These are phyloP conservation scores for Aspergillus niger DNA, from an alignment of 2,329 filamentous ascomycete genomes.

Conservation along the genomic window DNA sequence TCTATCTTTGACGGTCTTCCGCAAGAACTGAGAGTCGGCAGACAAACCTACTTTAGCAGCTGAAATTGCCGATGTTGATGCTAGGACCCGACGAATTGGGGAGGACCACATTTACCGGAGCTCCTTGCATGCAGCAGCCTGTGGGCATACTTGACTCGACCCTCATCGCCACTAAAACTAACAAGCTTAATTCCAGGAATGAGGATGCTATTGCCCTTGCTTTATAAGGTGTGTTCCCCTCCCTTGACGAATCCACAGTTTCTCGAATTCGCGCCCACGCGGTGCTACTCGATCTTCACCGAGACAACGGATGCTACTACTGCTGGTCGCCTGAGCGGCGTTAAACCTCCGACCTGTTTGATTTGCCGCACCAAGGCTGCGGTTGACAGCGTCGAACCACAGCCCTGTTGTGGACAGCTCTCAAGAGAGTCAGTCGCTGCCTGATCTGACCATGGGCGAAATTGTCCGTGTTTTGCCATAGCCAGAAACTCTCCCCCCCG, in stretches of 20 bases:
- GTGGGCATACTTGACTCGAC: slow-evolving; percentile 5
- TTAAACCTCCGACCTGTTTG: slow-evolving; percentile 4
- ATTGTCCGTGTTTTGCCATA: neutral
- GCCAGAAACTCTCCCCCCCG: too few relatives aligned
- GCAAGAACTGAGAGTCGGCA: neutral
- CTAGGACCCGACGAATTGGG: slow-evolving; percentile 7
- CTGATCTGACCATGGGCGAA: neutral
- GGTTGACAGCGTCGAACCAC: neutral
- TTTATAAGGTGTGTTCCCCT: slow-evolving; percentile 4
- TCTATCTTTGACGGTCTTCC: neutral
- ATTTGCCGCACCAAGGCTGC: neutral
- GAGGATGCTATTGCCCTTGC: slow-evolving; percentile 5
- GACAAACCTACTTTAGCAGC: neutral
- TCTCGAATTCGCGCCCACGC: slow-evolving; percentile 7
- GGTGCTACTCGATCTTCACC: neutral
- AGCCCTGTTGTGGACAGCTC: neutral
- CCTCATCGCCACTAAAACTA: neutral
- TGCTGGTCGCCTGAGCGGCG: neutral
- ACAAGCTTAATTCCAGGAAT: slow-evolving; percentile 10
- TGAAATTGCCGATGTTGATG: slow-evolving; percentile 3
- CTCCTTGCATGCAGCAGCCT: slow-evolving; percentile 11
- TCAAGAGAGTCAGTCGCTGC: neutral
- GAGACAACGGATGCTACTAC: neutral
- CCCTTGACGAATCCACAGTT: neutral
- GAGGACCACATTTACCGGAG: neutral